phyloP scores from a whole-genome alignment of 257 asterid species.

The Nicotiana obtusifolia region DNA sequence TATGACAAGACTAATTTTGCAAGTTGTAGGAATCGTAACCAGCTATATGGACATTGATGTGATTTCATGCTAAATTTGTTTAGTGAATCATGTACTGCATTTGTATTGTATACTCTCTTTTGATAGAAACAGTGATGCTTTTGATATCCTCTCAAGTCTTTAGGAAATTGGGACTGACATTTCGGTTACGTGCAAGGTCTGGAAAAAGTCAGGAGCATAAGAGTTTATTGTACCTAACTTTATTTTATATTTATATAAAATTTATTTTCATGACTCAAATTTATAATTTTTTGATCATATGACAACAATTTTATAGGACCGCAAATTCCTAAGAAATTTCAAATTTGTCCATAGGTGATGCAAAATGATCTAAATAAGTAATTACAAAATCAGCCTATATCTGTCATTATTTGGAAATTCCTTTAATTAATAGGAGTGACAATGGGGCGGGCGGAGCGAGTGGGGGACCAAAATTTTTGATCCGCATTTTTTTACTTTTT shows the following conservation, averaged over 20 bases:
- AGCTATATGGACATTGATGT: not conserved
- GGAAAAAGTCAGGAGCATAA: fast-evolving
- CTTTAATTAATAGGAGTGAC: no score
- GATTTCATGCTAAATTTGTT: not conserved
- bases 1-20: not conserved
- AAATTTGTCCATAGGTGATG: no score
- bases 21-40: not conserved
- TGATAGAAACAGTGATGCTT: not conserved
- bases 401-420: no score
- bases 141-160: not conserved
- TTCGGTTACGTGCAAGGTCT: fast-evolving
- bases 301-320: no score
- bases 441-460: no score
- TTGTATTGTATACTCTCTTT: not conserved
- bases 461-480: no score
- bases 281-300: fast-evolving
- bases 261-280: fast-evolving
- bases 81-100: not conserved
- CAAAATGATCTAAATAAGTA: no score
- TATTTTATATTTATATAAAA: no score
- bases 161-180: no score
- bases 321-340: no score
- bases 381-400: no score
- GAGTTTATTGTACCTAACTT: fast-evolving
- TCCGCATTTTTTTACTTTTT: no score